phyloP scores from a whole-genome alignment of 352 stramenopile species.

The Pythium graminicola region DNA sequence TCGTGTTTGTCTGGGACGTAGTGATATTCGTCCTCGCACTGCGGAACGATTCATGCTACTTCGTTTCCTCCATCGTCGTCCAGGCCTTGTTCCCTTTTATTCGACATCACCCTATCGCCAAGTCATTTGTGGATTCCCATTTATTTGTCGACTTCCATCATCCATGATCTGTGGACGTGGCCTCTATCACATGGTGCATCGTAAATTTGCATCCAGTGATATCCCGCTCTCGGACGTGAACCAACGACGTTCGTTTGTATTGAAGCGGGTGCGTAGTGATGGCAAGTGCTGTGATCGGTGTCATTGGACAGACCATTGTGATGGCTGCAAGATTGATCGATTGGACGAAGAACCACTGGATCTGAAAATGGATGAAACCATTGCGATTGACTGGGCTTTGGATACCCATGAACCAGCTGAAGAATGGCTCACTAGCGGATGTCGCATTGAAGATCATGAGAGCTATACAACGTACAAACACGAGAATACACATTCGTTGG shows the following conservation, averaged over 20 bases:
- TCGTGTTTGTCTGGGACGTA: conserved; percentile 1
- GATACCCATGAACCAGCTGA: conserved; percentile 16
- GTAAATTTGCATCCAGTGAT: conserved; percentile 8
- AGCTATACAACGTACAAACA: conserved; percentile 33
- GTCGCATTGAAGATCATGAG: conserved; percentile 26
- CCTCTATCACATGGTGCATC: conserved; percentile 29
- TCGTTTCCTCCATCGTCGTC: conserved; percentile 39
- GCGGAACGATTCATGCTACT: conserved; percentile 26
- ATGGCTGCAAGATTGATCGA: conserved; percentile 39
- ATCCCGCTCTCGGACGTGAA: background rate
- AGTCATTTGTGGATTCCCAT: conserved; percentile 33
- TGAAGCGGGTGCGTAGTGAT: conserved; percentile 40
- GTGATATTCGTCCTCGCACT: conserved; percentile 7
- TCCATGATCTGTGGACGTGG: conserved; percentile 23
- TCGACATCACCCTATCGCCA: conserved; percentile 31
- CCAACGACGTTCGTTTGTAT: conserved; percentile 25
- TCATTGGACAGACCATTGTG: conserved; percentile 46
- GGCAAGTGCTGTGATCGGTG: conserved; percentile 42
- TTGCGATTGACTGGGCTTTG: conserved; percentile 59
- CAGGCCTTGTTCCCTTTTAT: conserved; percentile 49
- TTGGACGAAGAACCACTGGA: conserved; percentile 28
- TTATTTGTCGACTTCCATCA: conserved; percentile 21
- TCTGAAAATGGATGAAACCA: conserved; percentile 42
- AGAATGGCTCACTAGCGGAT: conserved; percentile 22
- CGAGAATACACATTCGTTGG: conserved; percentile 28